Evolutionary conservation across 2,329 filamentous ascomycete species (phyloP).

Genomic region (Neodidymelliopsis sp.): DNA sequence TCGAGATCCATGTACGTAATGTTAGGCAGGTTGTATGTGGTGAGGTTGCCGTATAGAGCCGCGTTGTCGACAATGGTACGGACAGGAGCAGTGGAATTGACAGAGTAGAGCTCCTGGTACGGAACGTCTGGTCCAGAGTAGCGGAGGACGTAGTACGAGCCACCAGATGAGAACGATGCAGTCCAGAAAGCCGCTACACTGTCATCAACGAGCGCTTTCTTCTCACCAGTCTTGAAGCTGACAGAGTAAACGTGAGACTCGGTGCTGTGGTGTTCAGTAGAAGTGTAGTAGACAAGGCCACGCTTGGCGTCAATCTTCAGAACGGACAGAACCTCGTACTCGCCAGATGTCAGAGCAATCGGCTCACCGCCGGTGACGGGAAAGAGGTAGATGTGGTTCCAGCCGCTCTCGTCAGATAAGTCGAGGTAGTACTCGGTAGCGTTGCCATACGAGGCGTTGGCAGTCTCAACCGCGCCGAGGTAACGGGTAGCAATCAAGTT

Average conservation of each 20-base stretch:
- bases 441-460: conserved; percentile 47
- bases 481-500: conserved; percentile 65
- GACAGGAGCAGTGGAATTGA: conserved; percentile 63
- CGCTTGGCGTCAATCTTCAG: conserved; percentile 65
- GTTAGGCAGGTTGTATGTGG: conserved; percentile 68
- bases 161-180: conserved; percentile 69
- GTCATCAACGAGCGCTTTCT: conserved; percentile 69
- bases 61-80: conserved; percentile 68
- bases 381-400: conserved; percentile 71
- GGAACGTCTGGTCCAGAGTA: conserved; percentile 73
- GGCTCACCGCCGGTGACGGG: conserved; percentile 63
- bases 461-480: conserved; percentile 54
- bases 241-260: conserved; percentile 74
- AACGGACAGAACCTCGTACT: conserved; percentile 70
- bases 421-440: conserved; percentile 67
- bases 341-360: conserved; percentile 67
- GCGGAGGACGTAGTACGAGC: conserved; percentile 70
- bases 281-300: conserved; percentile 69
- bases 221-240: conserved; percentile 62
- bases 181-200: conserved; percentile 65
- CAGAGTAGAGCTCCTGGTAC: conserved; percentile 71
- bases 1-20: conserved; percentile 69
- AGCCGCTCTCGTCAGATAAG: conserved; percentile 70
- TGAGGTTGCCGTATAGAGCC: conserved; percentile 62
- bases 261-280: conserved; percentile 70